Evolutionary conservation across 495 filamentous ascomycete genomes (phyloP).

Genomic region (Podospora fimiseda): DNA sequence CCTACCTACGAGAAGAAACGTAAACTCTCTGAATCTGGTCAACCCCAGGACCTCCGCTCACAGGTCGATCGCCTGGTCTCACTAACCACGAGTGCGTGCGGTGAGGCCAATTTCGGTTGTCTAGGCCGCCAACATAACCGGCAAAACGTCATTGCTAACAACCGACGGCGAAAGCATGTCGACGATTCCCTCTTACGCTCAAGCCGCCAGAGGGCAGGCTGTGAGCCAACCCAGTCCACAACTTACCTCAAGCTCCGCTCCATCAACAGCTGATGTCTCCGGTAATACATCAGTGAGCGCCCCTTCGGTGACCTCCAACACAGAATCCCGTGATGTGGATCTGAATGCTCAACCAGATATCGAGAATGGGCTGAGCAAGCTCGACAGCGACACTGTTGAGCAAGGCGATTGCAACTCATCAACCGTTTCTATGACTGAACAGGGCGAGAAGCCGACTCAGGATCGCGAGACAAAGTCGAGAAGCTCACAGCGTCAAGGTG

Average conservation of each 20-base stretch:
- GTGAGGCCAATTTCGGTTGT: background rate
- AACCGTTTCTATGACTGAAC: slow-evolving; percentile 18
- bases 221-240: slow-evolving; percentile 53
- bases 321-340: slow-evolving; percentile 29
- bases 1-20: too few species aligned
- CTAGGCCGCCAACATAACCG: background rate
- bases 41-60: too few species aligned
- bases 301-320: slow-evolving; percentile 57
- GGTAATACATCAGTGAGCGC: slow-evolving; percentile 41
- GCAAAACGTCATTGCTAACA: background rate
- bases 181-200: slow-evolving; percentile 79
- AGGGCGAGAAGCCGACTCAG: slow-evolving; percentile 18
- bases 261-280: slow-evolving; percentile 55
- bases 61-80: too few species aligned
- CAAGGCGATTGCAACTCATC: slow-evolving; percentile 16
- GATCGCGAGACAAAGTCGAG: slow-evolving; percentile 15
- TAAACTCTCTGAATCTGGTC: too few species aligned
- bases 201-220: slow-evolving; percentile 77
- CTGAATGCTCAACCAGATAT: slow-evolving; percentile 22
- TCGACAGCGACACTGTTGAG: background rate
- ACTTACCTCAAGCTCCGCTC: slow-evolving; percentile 57
- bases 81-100: too few species aligned
- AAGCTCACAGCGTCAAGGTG: slow-evolving; percentile 12
- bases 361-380: slow-evolving; percentile 7
- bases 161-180: slow-evolving; percentile 21